Conservation (phyloP, 257 asterid genomes). For the Eucommia ulmoides region DNA sequence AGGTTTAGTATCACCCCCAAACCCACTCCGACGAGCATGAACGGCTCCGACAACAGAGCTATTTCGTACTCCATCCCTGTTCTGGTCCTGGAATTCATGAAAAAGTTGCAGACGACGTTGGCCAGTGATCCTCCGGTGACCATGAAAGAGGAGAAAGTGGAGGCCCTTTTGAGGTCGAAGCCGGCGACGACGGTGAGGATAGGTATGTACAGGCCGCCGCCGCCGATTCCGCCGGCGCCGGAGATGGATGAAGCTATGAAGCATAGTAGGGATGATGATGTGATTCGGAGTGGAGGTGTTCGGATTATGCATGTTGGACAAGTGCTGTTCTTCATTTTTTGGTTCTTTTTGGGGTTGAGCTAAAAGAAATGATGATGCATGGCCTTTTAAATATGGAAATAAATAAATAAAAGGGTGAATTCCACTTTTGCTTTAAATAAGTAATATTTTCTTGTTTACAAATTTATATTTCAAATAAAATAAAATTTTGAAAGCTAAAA, state of each 20-base stretch:
- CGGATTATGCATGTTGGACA: too few relatives aligned
- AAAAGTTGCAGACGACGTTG: conserved; percentile 31
- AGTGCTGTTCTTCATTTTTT: too few relatives aligned
- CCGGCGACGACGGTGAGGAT: conserved; percentile 53
- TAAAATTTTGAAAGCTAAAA: too few relatives aligned
- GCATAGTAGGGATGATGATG: too few relatives aligned
- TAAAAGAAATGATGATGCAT: too few relatives aligned
- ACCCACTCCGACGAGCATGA: conserved; percentile 77
- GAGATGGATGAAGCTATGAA: conserved; percentile 60
- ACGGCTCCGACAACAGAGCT: conserved; percentile 70
- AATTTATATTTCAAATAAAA: too few relatives aligned
- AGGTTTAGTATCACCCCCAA: conserved; percentile 60
- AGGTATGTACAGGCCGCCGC: conserved; percentile 72
- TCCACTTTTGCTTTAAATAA: too few relatives aligned
- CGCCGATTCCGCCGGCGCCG: conserved; percentile 86
- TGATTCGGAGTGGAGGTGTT: too few relatives aligned
- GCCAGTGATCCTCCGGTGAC: conserved; percentile 75
- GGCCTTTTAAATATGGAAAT: too few relatives aligned
- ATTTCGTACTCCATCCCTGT: conserved; percentile 55
- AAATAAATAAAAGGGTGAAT: too few relatives aligned
- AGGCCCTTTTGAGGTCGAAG: conserved; percentile 56
- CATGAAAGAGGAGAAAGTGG: conserved; percentile 65
- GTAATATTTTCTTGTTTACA: too few relatives aligned
- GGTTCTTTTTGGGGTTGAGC: too few relatives aligned
- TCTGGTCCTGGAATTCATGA: conserved; percentile 11